Evolutionary conservation across 768 basidiomycete species (phyloP), one percentile per base, ranked within the genome.

Genomic region (Gelatoporia subvermispora): DNA sequence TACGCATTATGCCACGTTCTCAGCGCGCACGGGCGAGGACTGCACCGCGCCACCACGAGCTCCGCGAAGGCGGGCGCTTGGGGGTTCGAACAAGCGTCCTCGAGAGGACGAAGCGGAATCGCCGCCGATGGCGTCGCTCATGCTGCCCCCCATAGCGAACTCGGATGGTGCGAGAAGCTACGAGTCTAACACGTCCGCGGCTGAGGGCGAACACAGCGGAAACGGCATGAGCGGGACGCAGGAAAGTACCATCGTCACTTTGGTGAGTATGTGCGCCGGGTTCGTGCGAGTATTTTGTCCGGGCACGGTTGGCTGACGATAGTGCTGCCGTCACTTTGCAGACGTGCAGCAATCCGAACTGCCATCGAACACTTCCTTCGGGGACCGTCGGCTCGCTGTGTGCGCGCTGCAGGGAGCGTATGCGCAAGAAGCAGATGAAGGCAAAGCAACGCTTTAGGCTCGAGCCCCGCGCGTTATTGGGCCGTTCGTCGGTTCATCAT

Each of bases 391-490:
- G 69, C 18, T 60, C 63, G 5, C 49, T 77, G 31, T 80, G 77
- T 50, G 69, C 69, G 13, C 70, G 68, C 38, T 79, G 78, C 54
- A 68, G 66, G 51, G 37, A 59, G 23, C 67, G 69, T 35, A 62
- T 78, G 47, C 79, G 73, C 69, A 75, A 69, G 54, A 69, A 66
- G 17, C 69, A 72, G 54, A 68, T 62, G 34, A 69, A 67, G 61
- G 65, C 68, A 42, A 77, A 73, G 60, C 65, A 71, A 42, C 65
- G 71, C 31, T 72, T 70, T 49, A 74, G 68, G 52, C 67, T 80
- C 2, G 54, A 55, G 48, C 54, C 54, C 23, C 28, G 44, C 7
- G 28, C 28, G 5, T 13, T 31, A 13, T 13, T 31, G 28, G 28
- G 28, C 28, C 28, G 28, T 31, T 5, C 7, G 28, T 5, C 28